Evolutionary conservation across 352 stramenopile species (phyloP).

Genomic region (Globisporangium rhizosaccharum): DNA sequence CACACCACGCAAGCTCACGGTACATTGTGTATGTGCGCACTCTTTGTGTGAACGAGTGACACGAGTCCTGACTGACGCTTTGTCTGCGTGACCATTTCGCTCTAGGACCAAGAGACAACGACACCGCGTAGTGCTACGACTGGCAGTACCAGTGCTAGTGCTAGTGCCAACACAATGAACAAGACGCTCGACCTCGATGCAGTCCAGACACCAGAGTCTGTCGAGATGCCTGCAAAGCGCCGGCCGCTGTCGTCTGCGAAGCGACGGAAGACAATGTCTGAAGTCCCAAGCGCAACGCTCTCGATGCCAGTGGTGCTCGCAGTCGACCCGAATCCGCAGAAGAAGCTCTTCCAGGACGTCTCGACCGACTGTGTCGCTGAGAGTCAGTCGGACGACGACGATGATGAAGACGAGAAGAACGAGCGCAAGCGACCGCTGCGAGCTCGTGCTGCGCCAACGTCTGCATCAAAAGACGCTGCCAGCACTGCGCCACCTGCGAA

Average conservation of each 20-base stretch:
- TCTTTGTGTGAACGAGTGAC: neutral
- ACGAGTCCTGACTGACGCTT: neutral
- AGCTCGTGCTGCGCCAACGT: neutral
- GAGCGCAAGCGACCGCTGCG: neutral
- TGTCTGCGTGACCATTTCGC: neutral
- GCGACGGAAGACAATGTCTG: slow-evolving; percentile 16
- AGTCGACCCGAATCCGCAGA: slow-evolving; percentile 7
- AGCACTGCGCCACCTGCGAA: neutral
- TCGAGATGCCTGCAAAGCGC: neutral
- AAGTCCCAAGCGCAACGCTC: slow-evolving; percentile 9
- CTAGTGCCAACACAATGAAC: neutral
- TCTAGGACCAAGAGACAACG: no score
- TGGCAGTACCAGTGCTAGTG: neutral
- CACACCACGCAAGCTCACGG: neutral
- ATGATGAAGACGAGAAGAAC: slow-evolving; percentile 14
- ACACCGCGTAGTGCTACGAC: neutral
- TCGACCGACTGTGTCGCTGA: slow-evolving; percentile 28
- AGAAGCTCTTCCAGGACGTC: slow-evolving; percentile 16
- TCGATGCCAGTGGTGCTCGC: slow-evolving; percentile 1
- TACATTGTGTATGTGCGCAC: neutral
- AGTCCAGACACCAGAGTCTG: slow-evolving; percentile 7
- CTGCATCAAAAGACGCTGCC: neutral
- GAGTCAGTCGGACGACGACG: slow-evolving; percentile 28
- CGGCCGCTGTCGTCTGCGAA: slow-evolving; percentile 12
- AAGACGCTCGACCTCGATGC: slow-evolving; percentile 12